Base-by-base conservation (phyloP, 371 early-diverging fungal species). In the Mortierella sp. region DNA sequence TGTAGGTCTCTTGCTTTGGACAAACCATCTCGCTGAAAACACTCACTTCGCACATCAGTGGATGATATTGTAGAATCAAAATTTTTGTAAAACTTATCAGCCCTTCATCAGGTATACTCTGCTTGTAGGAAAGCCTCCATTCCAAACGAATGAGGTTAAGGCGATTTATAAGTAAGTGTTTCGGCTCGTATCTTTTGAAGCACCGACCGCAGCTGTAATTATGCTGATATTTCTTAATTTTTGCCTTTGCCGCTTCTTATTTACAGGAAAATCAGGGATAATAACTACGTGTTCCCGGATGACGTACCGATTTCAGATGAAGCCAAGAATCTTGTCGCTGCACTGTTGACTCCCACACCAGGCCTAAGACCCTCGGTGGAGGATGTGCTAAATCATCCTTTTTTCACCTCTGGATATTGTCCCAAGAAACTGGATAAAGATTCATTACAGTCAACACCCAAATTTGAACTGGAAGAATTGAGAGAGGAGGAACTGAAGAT, bases 111-210 rank as follows among this genome's bases (percentile, higher is more conserved):
- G 94, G 90, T 98, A 95, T 79, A 98, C 98, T 18, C 84, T 99
- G 32, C 86, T 99, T 6, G 89, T 97, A 66, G 99, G 99, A 9
- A 88, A 88, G 60, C 99, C 99, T 10, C 99, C 99, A 1, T 99
- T 99, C 79, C 97, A 96, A 77, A 95, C 96, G 12, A 90, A 87
- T 28, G 93, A 95, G 20, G 93, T 95, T 18, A 92, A 93, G 59
- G 88, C 92, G 18, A 95, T 97, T 24, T 97, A 97, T 88, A 88
- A 90, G 91, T 89, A 87, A 45, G 49, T 40, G 43, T 11, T 40
- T 40, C 43, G 43, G 43, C 9, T 4, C 43, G 5, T 40, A 9
- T 9, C 43, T 40, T 8, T 1, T 52, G 52, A 52, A 22, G 52
- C 4, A 52, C 9, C 52, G n/a, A 8, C 26, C n/a, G 52, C 26